These are phyloP conservation scores for Fraxinus latifolia DNA, from an alignment of 305 asterid genomes.

Conservation along the genomic window DNA sequence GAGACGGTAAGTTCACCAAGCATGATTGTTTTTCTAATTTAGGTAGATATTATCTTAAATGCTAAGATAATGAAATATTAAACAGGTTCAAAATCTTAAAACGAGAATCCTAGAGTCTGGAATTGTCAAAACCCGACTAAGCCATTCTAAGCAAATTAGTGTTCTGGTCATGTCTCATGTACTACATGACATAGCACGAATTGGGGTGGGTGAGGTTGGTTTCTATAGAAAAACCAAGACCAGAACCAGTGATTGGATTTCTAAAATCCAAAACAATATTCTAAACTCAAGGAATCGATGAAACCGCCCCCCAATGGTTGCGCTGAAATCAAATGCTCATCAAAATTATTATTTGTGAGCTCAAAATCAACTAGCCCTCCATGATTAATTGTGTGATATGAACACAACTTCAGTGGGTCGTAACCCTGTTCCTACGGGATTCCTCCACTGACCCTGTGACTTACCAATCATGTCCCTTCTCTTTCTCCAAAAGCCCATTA, in stretches of 20 bases:
- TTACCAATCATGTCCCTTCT: background rate
- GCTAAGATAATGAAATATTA: background rate
- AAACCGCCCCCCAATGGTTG: background rate
- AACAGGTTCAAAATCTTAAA: background rate
- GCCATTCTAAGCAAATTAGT: background rate
- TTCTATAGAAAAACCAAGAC: background rate
- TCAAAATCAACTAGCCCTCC: background rate
- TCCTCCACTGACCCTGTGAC: background rate
- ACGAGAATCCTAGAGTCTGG: background rate
- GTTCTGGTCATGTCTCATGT: background rate
- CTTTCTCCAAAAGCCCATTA: background rate
- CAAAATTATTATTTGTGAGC: background rate
- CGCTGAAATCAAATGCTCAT: background rate
- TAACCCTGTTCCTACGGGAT: background rate
- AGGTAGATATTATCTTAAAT: background rate
- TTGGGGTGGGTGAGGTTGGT: background rate
- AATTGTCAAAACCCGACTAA: background rate
- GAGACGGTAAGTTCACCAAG: background rate
- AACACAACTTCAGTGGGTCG: background rate
- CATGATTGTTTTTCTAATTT: background rate
- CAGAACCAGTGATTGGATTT: background rate
- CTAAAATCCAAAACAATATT: background rate
- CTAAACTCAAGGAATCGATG: background rate
- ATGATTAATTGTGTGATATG: background rate
- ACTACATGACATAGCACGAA: background rate